Evolutionary conservation across 2,329 filamentous ascomycete species (phyloP), one percentile per base, ranked within the genome.

Genomic region (Neurospora sp.): DNA sequence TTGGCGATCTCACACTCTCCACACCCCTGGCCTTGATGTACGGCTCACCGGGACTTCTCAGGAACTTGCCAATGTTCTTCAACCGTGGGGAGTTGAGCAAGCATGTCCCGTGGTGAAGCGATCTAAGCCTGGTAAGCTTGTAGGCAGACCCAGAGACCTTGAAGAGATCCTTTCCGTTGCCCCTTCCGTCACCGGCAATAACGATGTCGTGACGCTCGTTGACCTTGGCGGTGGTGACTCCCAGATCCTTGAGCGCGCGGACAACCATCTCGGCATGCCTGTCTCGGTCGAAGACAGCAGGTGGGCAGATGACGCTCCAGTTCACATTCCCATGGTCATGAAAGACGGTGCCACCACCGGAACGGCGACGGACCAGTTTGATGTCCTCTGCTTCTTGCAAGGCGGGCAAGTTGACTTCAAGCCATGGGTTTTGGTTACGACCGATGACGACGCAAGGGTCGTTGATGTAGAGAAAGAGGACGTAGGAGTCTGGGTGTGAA

Each of bases 401-500:
- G 97, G 82, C 1, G 88, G 83, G 46, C 9, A 97, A 85, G 78
- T 97, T 92, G 72, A 93, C 89, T 82, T 99, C 96, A 9, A 93
- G 85, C 96, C 95, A 99, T 69, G 96, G 96, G 79, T 99, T 99
- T 82, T 99, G 96, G 79, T 99, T 99, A 71, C 96, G 90, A 62
- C 96, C 96, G 74, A 99, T 90, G 78, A 99, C 90, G 71, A 99
- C 86, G 78, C 92, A 93, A 0, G 95, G 93, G 43, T 88, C 81
- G 81, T 99, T 98, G 76, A 89, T 87, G 82, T 98, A 99, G 68
- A 97, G 86, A 70, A 98, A 91, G 1, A 98, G 87, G 68, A 98
- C 81, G 15, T 87, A 90, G 13, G 93, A 93, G 71, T 91, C 87
- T 7, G 88, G 83, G 1, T 90, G 87, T 0, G 91, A 90, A 69